Base-by-base conservation (phyloP, 2,329 filamentous ascomycete species). In the Knoxdaviesia capensis region DNA sequence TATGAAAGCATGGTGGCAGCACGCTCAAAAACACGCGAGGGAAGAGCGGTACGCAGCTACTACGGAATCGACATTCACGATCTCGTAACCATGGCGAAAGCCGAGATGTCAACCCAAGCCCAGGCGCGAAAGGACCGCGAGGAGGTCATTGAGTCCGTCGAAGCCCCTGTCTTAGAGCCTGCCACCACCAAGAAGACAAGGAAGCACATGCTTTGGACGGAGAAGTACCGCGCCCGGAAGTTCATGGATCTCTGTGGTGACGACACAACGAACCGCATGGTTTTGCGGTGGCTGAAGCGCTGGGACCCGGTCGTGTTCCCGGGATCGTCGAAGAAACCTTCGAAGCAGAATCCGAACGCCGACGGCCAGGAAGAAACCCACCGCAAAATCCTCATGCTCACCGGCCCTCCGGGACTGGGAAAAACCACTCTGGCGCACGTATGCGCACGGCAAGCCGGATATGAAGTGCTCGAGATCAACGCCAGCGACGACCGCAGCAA, bases 401-500 rank as follows among this genome's bases (percentile, higher is more conserved):
- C 88, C 1, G 92, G 90, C 0, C 86, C 90, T 0, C 90, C 90
- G 0, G 90, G 90, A 2, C 64, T 98, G 7, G 90, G 90, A 31
- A 98, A 98, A 63, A 98, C 90, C 0, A 98, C 90, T 0, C 59
- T 98, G 39, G 90, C 90, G 2, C 90, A 98, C 58, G 90, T 98
- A 0, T 96, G 90, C 55, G 92, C 92, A 0, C 78, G 70, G 50
- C 90, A 98, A 59, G 90, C 90, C 5, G 90, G 90, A 0, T 98
- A 98, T 52, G 90, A 96, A 53, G 82, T 93, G 1, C 72, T 96
- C 54, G 90, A 98, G 56, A 93, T 98, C 60, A 98, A 98, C 52
- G 90, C 92, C 6, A 96, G 88, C 51, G 90, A 98, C 54, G 92
- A 98, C 54, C 72, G 90, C 51, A 94, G 85, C 53, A 71, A 73